Percentiles rank a stretch among this genome's conserved stretches.
phyloP scores from a whole-genome alignment of 495 filamentous ascomycete species.

The Penicillium arizonense region DNA sequence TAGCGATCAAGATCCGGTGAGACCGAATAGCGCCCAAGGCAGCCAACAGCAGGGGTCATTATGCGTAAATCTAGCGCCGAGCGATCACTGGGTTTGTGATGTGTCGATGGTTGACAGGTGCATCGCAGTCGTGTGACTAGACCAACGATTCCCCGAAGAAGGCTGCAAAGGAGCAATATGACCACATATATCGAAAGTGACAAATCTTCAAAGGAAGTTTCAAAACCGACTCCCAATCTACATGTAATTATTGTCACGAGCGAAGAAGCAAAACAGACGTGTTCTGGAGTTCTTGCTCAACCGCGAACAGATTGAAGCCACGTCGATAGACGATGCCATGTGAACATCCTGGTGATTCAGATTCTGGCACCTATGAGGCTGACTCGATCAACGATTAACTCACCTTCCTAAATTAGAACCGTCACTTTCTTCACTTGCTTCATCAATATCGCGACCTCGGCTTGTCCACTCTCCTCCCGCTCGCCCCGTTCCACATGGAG shows the following conservation, averaged over 20 bases:
- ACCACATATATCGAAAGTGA: neutral
- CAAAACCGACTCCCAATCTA: neutral
- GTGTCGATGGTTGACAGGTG: conserved; percentile 21
- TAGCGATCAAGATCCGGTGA: conserved; percentile 1
- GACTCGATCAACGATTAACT: conserved; percentile 9
- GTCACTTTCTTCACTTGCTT: neutral
- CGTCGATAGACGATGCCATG: conserved; percentile 24
- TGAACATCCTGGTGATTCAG: conserved; percentile 13
- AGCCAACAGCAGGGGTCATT: no score
- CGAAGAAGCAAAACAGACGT: neutral
- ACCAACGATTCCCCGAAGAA: conserved; percentile 14
- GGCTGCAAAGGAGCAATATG: conserved; percentile 8
- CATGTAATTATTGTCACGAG: conserved; percentile 12
- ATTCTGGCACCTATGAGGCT: conserved; percentile 16
- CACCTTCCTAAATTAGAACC: neutral
- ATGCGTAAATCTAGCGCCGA: no score
- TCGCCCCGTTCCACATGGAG: conserved; percentile 16
- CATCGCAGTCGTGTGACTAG: conserved; percentile 22
- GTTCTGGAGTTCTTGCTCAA: neutral
- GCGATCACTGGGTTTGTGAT: conserved; percentile 14
- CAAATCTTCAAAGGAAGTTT: neutral
- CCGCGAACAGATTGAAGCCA: conserved; percentile 21
- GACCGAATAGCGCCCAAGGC: no score
- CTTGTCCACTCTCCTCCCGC: conserved; percentile 4
- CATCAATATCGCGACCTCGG: neutral